Evolutionary conservation across 306 rosid genomes (phyloP).

Genomic region (Prunus armeniaca): DNA sequence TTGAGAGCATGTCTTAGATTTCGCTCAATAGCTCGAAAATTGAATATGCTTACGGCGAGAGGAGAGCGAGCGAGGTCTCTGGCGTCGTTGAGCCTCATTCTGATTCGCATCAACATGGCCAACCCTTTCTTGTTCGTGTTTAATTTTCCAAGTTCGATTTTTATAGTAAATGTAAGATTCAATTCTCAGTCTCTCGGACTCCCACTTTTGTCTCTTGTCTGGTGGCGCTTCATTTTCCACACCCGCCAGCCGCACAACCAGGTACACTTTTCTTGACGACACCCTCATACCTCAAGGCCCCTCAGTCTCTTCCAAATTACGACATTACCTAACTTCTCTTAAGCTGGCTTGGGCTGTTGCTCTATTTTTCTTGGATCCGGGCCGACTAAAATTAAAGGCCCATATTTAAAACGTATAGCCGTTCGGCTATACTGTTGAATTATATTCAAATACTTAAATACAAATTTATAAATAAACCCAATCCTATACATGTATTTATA

Average conservation of each 20-base stretch:
- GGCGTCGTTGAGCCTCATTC: conserved; percentile 57
- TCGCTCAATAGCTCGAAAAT: conserved; percentile 38
- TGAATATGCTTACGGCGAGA: conserved; percentile 45
- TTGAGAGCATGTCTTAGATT: conserved; percentile 81
- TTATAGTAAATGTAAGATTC: conserved; percentile 5
- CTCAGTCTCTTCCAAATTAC: neutral
- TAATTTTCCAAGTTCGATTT: neutral
- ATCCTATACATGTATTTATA: no score
- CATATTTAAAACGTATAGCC: neutral
- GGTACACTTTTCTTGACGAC: neutral
- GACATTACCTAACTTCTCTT: neutral
- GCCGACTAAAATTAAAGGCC: neutral
- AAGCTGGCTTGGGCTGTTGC: neutral
- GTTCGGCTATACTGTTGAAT: no score
- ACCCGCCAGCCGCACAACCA: neutral
- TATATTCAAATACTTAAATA: no score
- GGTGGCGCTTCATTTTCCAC: conserved; percentile 17
- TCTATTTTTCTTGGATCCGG: neutral
- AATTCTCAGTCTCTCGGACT: conserved; percentile 9
- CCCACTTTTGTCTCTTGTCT: neutral
- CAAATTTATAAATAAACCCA: no score
- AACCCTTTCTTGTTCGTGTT: conserved; percentile 67
- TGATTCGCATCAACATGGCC: conserved; percentile 85
- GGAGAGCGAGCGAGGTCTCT: conserved; percentile 56
- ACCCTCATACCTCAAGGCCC: neutral